Evolutionary conservation across 1,139 yeast genomes (phyloP).

Genomic region (Kodamaea sp.): DNA sequence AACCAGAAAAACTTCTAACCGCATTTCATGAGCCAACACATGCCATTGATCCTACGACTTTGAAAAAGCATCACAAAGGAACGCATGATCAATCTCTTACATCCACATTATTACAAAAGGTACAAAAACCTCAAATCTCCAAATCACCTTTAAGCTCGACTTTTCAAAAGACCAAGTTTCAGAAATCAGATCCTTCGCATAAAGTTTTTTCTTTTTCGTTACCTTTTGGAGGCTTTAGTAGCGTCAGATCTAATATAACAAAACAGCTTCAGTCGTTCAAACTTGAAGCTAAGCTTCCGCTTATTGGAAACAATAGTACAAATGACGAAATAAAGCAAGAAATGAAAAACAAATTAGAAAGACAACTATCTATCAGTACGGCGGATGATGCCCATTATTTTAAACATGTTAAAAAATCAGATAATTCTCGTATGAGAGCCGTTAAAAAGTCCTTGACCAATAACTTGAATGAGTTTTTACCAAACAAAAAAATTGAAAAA

Average conservation of each 20-base stretch:
- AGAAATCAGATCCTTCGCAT: background rate
- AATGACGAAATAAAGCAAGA: conserved; percentile 25
- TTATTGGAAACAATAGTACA: conserved; percentile 18
- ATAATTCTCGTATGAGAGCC: conserved; percentile 66
- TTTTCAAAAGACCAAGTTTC: background rate
- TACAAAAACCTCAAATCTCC: no score
- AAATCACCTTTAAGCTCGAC: background rate
- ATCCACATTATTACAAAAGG: no score
- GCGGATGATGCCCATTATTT: conserved; percentile 62
- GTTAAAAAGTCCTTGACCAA: conserved; percentile 60
- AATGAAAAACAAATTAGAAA: conserved; percentile 44
- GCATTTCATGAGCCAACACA: background rate
- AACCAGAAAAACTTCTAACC: background rate
- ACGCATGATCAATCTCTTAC: no score
- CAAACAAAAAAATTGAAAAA: conserved; percentile 23
- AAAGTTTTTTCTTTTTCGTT: conserved; percentile 42
- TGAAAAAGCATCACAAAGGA: no score
- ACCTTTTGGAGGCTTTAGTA: conserved; percentile 35
- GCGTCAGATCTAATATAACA: conserved; percentile 24
- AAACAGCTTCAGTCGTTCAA: conserved; percentile 22
- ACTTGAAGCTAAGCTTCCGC: conserved; percentile 22
- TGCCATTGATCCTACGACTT: no score
- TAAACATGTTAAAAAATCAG: conserved; percentile 53
- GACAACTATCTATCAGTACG: conserved; percentile 59
- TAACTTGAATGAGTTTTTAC: conserved; percentile 39